phyloP scores from a whole-genome alignment of 495 filamentous ascomycete genomes.

The Hypoxylon trugodes region DNA sequence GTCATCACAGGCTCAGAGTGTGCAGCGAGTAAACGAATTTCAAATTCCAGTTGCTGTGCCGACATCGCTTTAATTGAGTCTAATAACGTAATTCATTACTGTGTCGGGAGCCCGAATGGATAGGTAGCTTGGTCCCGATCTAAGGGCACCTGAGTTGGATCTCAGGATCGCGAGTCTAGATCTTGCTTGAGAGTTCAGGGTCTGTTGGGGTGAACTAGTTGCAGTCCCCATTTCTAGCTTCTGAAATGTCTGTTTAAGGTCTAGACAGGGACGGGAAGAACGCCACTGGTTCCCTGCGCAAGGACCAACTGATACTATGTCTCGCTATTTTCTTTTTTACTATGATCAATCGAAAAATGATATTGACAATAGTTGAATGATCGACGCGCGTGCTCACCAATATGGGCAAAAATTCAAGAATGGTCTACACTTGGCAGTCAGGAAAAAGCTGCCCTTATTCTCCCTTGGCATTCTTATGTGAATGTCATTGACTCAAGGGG shows the following conservation, averaged over 20 bases:
- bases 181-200: constrained; percentile 8
- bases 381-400: constrained; percentile 20
- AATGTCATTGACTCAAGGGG: background rate
- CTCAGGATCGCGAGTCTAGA: constrained; percentile 9
- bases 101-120: constrained; percentile 3
- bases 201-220: background rate
- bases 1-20: too few species aligned
- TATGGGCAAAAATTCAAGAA: constrained; percentile 15
- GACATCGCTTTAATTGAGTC: too few species aligned
- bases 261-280: constrained; percentile 7
- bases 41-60: too few species aligned
- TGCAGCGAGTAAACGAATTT: too few species aligned
- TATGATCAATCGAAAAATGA: constrained; percentile 1
- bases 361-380: constrained; percentile 37
- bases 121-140: constrained; percentile 15
- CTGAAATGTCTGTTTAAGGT: background rate
- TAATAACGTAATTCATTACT: constrained; percentile 16
- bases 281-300: constrained; percentile 13
- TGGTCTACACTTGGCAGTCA: constrained; percentile 21
- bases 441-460: constrained; percentile 1
- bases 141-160: background rate
- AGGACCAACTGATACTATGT: constrained; percentile 27
- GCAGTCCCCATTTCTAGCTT: constrained; percentile 21
- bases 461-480: constrained; percentile 24
- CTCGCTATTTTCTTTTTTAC: constrained; percentile 20